A percentile compares a stretch with the other conserved stretches of the same genome.
Conservation (phyloP, 179 eudicot genomes). For the Silene vulgaris region DNA sequence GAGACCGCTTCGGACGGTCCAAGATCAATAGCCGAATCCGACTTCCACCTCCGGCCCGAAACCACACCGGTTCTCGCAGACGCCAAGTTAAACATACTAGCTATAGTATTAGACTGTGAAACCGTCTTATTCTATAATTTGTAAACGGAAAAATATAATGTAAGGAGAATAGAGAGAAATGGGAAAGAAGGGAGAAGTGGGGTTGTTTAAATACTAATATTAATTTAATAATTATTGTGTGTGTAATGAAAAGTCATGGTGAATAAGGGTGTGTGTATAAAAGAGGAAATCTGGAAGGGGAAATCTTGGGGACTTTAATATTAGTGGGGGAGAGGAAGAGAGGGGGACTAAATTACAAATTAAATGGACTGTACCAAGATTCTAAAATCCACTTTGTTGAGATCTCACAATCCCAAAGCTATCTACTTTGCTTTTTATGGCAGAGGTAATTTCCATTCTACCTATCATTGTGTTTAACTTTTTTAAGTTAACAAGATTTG, state of each 20-base stretch:
- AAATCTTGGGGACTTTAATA: conserved; percentile 25
- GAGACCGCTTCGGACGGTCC: conserved; percentile 8
- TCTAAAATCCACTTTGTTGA: conserved; percentile 26
- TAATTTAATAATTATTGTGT: no score
- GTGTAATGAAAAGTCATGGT: conserved; percentile 10
- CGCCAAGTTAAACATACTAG: conserved; percentile 19
- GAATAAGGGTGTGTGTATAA: background rate
- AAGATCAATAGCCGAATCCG: conserved; percentile 26
- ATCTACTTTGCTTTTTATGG: background rate
- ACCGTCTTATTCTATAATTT: background rate
- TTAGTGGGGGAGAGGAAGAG: background rate
- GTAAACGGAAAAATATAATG: background rate
- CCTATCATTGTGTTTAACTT: background rate
- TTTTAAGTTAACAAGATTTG: no score
- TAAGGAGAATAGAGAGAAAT: background rate
- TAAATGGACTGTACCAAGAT: conserved; percentile 24
- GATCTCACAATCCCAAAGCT: conserved; percentile 27
- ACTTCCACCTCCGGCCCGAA: conserved; percentile 28
- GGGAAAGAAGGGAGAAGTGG: conserved; percentile 20
- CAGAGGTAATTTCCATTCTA: background rate
- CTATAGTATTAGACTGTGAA: background rate
- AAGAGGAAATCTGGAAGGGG: conserved; percentile 17
- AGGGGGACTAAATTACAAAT: background rate
- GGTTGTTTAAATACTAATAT: conserved; percentile 21
- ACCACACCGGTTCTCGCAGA: conserved; percentile 36